These are phyloP conservation scores for Fomitopsis serialis DNA, from an alignment of 768 basidiomycete genomes.

Conservation along the genomic window DNA sequence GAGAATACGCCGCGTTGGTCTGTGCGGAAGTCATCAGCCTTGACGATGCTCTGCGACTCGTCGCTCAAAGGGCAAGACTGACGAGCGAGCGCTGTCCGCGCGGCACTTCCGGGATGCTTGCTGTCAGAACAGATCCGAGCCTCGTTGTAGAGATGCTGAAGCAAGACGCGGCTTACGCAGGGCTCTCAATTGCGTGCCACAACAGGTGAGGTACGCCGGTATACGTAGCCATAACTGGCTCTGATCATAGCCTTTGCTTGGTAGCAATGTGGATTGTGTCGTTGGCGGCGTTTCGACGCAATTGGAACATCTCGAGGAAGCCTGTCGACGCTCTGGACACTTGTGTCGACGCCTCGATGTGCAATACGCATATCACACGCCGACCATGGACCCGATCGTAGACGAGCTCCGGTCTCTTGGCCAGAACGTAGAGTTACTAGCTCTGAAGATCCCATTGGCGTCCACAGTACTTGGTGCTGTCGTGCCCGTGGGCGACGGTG, in stretches of 20 bases:
- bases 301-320: neutral
- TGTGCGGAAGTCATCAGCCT: constrained; percentile 54
- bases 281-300: constrained; percentile 46
- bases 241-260: neutral
- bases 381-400: constrained; percentile 55
- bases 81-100: constrained; percentile 44
- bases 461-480: constrained; percentile 56
- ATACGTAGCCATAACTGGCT: neutral
- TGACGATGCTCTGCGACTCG: constrained; percentile 49
- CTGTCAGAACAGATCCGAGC: constrained; percentile 36
- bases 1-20: constrained; percentile 71
- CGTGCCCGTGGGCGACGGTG: constrained; percentile 44
- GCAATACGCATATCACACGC: constrained; percentile 62
- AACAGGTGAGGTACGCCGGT: constrained; percentile 33
- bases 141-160: constrained; percentile 18
- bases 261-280: constrained; percentile 44
- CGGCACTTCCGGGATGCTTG: constrained; percentile 55
- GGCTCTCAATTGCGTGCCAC: constrained; percentile 46
- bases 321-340: neutral
- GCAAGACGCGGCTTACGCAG: constrained; percentile 5
- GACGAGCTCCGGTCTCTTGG: constrained; percentile 42
- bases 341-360: constrained; percentile 38
- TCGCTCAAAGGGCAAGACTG: constrained; percentile 53
- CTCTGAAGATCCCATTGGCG: constrained; percentile 55
- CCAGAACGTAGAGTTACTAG: constrained; percentile 28